phyloP scores from a whole-genome alignment of 495 filamentous ascomycete genomes.

The Aspergillus campestris region DNA sequence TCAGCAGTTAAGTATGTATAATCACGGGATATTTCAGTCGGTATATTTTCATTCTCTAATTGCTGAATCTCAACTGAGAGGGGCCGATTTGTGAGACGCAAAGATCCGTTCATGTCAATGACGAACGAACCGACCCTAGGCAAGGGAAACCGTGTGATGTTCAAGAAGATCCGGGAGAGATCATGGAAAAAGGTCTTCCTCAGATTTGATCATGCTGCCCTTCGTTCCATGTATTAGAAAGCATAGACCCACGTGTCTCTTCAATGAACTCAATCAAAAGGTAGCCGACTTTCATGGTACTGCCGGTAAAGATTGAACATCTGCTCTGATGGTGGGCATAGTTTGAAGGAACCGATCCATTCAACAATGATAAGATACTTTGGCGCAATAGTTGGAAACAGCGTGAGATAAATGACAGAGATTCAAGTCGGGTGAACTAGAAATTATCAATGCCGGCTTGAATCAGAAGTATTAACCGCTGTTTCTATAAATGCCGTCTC shows the following conservation, averaged over 20 bases:
- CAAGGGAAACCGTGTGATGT: conserved; percentile 13
- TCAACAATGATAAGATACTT: too few relatives aligned
- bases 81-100: conserved; percentile 20
- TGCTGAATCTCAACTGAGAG: conserved; percentile 17
- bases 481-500: conserved; percentile 10
- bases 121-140: conserved; percentile 21
- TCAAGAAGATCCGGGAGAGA: conserved; percentile 21
- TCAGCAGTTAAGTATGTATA: conserved; percentile 25
- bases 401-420: too few relatives aligned
- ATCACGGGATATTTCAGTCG: conserved; percentile 22
- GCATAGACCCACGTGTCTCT: conserved; percentile 17
- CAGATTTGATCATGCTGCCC: conserved; percentile 9
- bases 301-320: too few relatives aligned
- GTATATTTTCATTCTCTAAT: conserved; percentile 30
- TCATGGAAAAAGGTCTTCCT: conserved; percentile 21
- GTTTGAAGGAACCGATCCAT: too few relatives aligned
- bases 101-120: conserved; percentile 13
- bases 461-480: too few relatives aligned
- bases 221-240: conserved; percentile 20
- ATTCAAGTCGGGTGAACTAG: too few relatives aligned
- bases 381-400: too few relatives aligned
- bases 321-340: too few relatives aligned
- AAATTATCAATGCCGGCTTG: too few relatives aligned
- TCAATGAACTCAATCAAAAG: conserved; percentile 28
- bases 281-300: conserved; percentile 9